Evolutionary conservation across 352 stramenopile species (phyloP), one percentile per base, ranked within the genome.

Genomic region (Pythium sp.): DNA sequence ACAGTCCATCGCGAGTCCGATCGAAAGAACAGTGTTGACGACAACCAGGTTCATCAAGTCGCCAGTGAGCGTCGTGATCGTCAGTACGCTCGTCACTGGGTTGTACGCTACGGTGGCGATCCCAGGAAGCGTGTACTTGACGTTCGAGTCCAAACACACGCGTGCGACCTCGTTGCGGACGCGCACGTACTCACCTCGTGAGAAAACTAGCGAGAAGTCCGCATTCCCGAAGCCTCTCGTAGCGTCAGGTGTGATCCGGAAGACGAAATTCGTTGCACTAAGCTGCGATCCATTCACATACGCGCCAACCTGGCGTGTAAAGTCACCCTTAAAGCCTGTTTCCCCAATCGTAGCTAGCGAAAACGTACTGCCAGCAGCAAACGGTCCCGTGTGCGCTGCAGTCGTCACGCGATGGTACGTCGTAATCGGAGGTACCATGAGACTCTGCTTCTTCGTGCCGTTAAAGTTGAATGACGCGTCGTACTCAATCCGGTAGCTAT

Each of bases 371-470:
- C 75, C 71, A n/a, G 76, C 47, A 0, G 70, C 75, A 62, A 93
- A 92, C 43, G 85, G 84, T 1, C 86, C 87, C 1, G 86, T 91
- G 65, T 91, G 75, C 0, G 87, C 84, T 0, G 78, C 58, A 0
- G 86, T 95, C 14, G 84, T 94, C 7, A 95, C 83, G 12, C 87
- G 86, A 7, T 88, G 74, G 62, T 77, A 89, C 60, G 67, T 71
- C 2, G 76, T 80, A 5, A 65, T 78, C 12, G 80, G 79, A 20
- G 68, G 20, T 2, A 92, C 34, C 2, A 68, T 64, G 3, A 71
- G 32, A 0, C 62, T 62, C 54, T 78, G 59, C 12, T 65, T 69
- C 26, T 58, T 70, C 0, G 56, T 28, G n/a, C 68, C 75, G 30
- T 67, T 72, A 46, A 84, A 86, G 26, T 60, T 54, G 24, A 76